Conservation (phyloP, 73 alveolate genomes). For the Stentor coeruleus region DNA sequence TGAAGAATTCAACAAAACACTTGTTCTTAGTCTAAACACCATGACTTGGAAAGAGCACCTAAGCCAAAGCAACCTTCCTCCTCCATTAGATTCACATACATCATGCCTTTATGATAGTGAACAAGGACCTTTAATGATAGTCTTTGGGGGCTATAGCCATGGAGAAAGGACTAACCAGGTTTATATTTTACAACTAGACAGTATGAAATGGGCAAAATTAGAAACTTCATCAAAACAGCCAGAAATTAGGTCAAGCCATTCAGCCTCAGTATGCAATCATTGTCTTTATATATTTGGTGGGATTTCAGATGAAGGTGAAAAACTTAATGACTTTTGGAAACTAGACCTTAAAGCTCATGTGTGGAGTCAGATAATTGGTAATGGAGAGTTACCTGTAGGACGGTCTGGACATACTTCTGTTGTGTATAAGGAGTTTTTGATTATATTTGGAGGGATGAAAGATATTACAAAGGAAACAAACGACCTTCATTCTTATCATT, state of each 20-base stretch:
- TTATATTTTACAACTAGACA: slow-evolving; percentile 52
- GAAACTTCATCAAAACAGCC: slow-evolving; percentile 52
- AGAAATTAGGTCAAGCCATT: slow-evolving; percentile 79
- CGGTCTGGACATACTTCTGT: slow-evolving; percentile 57
- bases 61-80: slow-evolving; percentile 56
- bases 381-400: slow-evolving; percentile 31
- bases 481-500: slow-evolving; percentile 42
- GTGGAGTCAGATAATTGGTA: slow-evolving; percentile 36
- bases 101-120: slow-evolving; percentile 63
- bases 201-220: slow-evolving; percentile 65
- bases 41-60: slow-evolving; percentile 49
- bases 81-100: slow-evolving; percentile 78
- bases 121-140: slow-evolving; percentile 36
- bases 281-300: slow-evolving; percentile 61
- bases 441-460: slow-evolving; percentile 86
- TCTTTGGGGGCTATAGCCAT: slow-evolving; percentile 81
- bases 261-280: slow-evolving; percentile 49
- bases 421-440: slow-evolving; percentile 61
- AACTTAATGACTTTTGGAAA: slow-evolving; percentile 56
- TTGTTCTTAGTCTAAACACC: neutral
- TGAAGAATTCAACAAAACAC: slow-evolving; percentile 26
- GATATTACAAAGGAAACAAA: slow-evolving; percentile 68
- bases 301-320: slow-evolving; percentile 50
- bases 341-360: slow-evolving; percentile 33
- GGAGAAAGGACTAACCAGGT: slow-evolving; percentile 68